Evolutionary conservation across 2,329 filamentous ascomycete genomes (phyloP).

Genomic region (Herpotrichia juniperi): DNA sequence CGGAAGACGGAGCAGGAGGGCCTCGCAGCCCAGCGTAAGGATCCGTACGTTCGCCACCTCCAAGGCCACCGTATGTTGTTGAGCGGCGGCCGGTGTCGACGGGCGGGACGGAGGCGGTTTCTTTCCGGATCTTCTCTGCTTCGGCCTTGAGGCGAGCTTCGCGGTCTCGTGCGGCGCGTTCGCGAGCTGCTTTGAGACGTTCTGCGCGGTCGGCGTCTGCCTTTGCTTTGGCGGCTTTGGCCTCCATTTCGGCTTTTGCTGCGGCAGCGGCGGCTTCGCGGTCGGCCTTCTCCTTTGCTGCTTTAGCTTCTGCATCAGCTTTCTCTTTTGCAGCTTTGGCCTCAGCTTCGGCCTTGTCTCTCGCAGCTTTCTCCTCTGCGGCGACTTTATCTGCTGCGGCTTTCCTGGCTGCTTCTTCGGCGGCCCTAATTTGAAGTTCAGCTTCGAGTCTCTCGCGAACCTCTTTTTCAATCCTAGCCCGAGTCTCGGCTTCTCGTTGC

Average conservation of each 20-base stretch:
- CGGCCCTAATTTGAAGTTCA: slow-evolving; percentile 45
- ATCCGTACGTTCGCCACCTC: slow-evolving; percentile 71
- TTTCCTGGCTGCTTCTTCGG: slow-evolving; percentile 45
- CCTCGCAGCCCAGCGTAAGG: slow-evolving; percentile 69
- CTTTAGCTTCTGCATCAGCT: slow-evolving; percentile 29
- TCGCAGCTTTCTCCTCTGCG: slow-evolving; percentile 34
- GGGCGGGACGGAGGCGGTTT: slow-evolving; percentile 26
- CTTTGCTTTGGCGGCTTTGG: slow-evolving; percentile 36
- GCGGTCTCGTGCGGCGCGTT: slow-evolving; percentile 46
- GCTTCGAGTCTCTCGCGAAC: slow-evolving; percentile 50
- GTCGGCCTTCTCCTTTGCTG: slow-evolving; percentile 39
- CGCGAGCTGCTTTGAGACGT: slow-evolving; percentile 45
- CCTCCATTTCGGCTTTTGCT: slow-evolving; percentile 36
- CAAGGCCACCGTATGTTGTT: slow-evolving; percentile 48
- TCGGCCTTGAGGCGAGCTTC: slow-evolving; percentile 45
- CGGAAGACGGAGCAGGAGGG: slow-evolving; percentile 51
- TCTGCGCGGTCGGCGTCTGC: slow-evolving; percentile 42
- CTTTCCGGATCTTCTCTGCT: slow-evolving; percentile 40
- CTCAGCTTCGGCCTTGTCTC: slow-evolving; percentile 37
- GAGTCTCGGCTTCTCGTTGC: slow-evolving; percentile 42
- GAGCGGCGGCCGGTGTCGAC: slow-evolving; percentile 31
- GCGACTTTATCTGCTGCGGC: slow-evolving; percentile 45
- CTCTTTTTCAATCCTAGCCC: slow-evolving; percentile 48
- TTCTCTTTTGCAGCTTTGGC: slow-evolving; percentile 46
- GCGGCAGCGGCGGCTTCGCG: slow-evolving; percentile 34